phyloP scores from a whole-genome alignment of 768 basidiomycete genomes.

The Suillus fuscotomentosus region DNA sequence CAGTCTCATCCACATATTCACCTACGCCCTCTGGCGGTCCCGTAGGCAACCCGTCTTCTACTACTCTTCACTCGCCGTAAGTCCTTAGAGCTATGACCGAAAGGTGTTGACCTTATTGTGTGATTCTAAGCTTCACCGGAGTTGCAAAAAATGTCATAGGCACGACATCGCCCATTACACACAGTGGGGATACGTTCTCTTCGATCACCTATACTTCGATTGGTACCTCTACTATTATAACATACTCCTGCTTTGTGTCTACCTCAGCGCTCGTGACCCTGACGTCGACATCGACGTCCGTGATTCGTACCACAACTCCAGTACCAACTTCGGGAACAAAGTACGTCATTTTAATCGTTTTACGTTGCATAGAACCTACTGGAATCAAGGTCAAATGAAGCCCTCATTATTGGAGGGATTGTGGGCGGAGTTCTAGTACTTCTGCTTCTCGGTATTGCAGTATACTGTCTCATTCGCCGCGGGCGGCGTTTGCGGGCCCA shows the following conservation, averaged over 20 bases:
- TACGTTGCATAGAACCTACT: background rate
- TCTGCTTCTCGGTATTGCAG: background rate
- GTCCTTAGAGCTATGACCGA: background rate
- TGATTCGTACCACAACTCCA: background rate
- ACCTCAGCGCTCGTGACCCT: background rate
- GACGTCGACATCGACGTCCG: background rate
- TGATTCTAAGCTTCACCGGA: background rate
- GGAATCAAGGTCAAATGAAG: constrained; percentile 1
- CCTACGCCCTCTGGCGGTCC: background rate
- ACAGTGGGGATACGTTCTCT: background rate
- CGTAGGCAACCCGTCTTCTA: background rate
- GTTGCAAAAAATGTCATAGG: background rate
- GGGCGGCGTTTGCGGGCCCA: background rate
- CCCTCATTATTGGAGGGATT: constrained; percentile 6
- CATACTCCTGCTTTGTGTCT: background rate
- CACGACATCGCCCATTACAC: background rate
- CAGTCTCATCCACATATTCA: background rate
- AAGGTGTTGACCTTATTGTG: background rate
- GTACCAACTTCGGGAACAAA: background rate
- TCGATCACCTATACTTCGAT: background rate
- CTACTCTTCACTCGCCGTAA: background rate
- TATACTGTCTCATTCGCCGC: constrained; percentile 4
- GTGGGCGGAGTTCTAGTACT: constrained; percentile 6
- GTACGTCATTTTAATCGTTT: background rate
- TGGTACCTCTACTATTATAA: background rate